Conservation (phyloP, 139 green algal species). For the Asterochloris sp. region DNA sequence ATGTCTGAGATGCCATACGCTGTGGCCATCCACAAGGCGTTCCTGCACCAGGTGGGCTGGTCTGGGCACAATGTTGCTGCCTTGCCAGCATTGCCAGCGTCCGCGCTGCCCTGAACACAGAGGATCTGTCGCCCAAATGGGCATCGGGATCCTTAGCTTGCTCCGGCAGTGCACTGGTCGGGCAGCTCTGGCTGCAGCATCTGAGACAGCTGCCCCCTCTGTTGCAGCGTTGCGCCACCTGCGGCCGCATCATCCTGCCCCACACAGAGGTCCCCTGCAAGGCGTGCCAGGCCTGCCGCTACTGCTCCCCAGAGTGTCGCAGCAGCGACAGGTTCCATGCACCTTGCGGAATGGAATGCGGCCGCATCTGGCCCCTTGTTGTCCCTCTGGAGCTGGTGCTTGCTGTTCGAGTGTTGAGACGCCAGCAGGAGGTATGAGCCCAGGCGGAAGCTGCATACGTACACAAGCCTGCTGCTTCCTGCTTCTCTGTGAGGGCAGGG, state of each 20-base stretch:
- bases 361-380: slow-evolving; percentile 41
- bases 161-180: not conserved
- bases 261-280: slow-evolving; percentile 23
- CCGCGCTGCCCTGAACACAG: too few species aligned
- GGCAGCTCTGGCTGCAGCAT: not conserved
- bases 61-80: too few species aligned
- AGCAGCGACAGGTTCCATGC: slow-evolving; percentile 19
- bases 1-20: too few species aligned
- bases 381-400: slow-evolving; percentile 43
- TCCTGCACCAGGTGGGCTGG: too few species aligned
- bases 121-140: not conserved
- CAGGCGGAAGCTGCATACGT: not conserved
- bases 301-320: slow-evolving; percentile 37
- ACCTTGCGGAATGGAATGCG: slow-evolving; percentile 36
- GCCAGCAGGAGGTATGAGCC: not conserved
- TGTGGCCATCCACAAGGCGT: too few species aligned
- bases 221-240: slow-evolving; percentile 15
- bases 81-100: too few species aligned
- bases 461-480: not conserved
- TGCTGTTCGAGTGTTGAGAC: slow-evolving; percentile 20
- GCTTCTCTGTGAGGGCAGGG: not conserved
- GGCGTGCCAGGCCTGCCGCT: slow-evolving; percentile 30
- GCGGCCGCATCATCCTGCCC: not conserved
- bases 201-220: not conserved
- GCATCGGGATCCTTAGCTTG: not conserved